Evolutionary conservation across 306 rosid genomes (phyloP).

Genomic region (Sicyos edulis): DNA sequence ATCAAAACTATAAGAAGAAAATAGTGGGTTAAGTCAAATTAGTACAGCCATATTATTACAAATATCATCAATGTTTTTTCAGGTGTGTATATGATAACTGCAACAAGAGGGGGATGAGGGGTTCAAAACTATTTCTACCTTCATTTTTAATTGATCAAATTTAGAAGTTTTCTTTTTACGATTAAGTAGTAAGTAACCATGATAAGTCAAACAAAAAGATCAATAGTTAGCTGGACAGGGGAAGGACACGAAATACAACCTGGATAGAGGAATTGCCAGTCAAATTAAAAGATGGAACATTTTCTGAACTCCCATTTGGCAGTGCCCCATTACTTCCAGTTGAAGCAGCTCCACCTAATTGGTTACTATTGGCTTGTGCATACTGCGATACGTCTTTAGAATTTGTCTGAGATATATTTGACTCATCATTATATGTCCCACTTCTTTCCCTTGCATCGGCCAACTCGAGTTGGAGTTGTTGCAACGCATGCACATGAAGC

Average conservation of each 20-base stretch:
- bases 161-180: neutral
- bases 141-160: neutral
- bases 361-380: constrained; percentile 64
- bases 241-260: constrained; percentile 35
- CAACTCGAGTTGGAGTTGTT: constrained; percentile 82
- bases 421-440: constrained; percentile 63
- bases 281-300: constrained; percentile 50
- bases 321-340: constrained; percentile 52
- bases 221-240: neutral
- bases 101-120: neutral
- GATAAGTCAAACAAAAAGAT: neutral
- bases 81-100: neutral
- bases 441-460: constrained; percentile 81
- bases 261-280: constrained; percentile 52
- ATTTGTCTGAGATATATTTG: constrained; percentile 47
- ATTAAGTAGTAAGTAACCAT: neutral
- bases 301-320: constrained; percentile 64
- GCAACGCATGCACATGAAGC: constrained; percentile 70
- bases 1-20: too few relatives aligned
- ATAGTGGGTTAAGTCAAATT: too few relatives aligned
- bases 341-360: constrained; percentile 51
- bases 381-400: constrained; percentile 54
- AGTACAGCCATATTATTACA: constrained; percentile 4
- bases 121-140: neutral
- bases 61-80: neutral